Evolutionary conservation across 176 grass and related monocot species (phyloP).

Genomic region (Alloteropsis semialata): DNA sequence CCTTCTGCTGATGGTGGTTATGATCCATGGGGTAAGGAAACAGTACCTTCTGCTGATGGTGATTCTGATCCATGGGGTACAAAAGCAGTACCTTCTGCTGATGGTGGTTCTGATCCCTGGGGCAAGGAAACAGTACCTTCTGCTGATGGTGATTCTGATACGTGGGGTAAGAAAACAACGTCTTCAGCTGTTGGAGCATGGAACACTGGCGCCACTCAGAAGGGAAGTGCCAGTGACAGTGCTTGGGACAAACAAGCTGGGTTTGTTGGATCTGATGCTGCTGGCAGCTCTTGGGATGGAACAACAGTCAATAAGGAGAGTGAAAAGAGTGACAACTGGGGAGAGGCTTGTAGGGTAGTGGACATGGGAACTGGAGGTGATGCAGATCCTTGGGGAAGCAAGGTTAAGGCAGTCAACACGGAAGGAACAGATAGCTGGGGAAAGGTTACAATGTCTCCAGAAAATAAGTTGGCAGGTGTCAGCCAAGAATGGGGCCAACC

Average conservation of each 20-base stretch:
- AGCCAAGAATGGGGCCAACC: conserved; percentile 42
- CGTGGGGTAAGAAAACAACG: conserved; percentile 45
- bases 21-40: conserved; percentile 51
- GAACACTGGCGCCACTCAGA: conserved; percentile 31
- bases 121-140: neutral
- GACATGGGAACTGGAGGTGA: conserved; percentile 27
- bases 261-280: conserved; percentile 37
- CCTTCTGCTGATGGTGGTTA: neutral
- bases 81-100: neutral
- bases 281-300: conserved; percentile 48
- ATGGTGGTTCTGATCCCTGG: conserved; percentile 17
- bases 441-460: conserved; percentile 23
- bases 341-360: conserved; percentile 2
- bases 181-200: conserved; percentile 34
- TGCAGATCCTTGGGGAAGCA: conserved; percentile 52
- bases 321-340: conserved; percentile 46
- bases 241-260: conserved; percentile 44
- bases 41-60: neutral
- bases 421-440: conserved; percentile 46
- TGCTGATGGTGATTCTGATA: conserved; percentile 38
- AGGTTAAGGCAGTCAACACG: conserved; percentile 38
- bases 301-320: conserved; percentile 27
- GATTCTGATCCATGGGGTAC: conserved; percentile 20
- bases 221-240: conserved; percentile 22
- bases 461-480: conserved; percentile 27